These are phyloP conservation scores for Epicoccum sorghinum DNA, from an alignment of 2,329 filamentous ascomycete species.

Conservation along the genomic window DNA sequence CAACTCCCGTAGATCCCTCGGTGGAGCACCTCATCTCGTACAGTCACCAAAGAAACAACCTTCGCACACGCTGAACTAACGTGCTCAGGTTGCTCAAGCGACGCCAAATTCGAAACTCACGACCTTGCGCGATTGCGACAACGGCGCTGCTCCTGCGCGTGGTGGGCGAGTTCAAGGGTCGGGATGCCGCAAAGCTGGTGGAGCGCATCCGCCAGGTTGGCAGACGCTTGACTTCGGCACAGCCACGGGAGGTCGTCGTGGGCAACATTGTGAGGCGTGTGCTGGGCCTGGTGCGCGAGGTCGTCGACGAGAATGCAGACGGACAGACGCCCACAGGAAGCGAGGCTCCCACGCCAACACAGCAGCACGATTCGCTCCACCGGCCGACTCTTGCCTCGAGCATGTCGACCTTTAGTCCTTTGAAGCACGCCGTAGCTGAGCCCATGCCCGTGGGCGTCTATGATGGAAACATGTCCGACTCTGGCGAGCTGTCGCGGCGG, in stretches of 20 bases:
- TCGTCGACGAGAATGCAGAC: constrained; percentile 81
- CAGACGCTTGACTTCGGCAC: constrained; percentile 76
- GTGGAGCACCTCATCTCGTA: constrained; percentile 86
- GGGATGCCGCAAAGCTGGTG: constrained; percentile 78
- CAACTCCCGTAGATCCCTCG: constrained; percentile 76
- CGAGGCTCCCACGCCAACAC: constrained; percentile 54
- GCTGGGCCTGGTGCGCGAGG: constrained; percentile 87
- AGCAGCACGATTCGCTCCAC: constrained; percentile 41
- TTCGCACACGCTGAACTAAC: constrained; percentile 2
- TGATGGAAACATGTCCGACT: constrained; percentile 43
- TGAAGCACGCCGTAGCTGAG: constrained; percentile 51
- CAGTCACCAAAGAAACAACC: constrained; percentile 38
- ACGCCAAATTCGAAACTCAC: constrained; percentile 84
- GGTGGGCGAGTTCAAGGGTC: constrained; percentile 79
- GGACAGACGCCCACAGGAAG: constrained; percentile 63
- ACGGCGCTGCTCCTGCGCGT: constrained; percentile 87
- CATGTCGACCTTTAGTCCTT: constrained; percentile 56
- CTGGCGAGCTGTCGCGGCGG: constrained; percentile 52
- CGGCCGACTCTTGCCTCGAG: constrained; percentile 49
- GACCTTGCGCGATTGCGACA: constrained; percentile 89
- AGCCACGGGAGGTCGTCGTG: constrained; percentile 88
- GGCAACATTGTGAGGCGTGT: constrained; percentile 94
- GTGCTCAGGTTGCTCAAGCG: constrained; percentile 78
- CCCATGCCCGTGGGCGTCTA: constrained; percentile 39
- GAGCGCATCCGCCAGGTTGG: constrained; percentile 81